Base-by-base conservation (phyloP, 2,329 filamentous ascomycete species). In the Neofusicoccum parvum region DNA sequence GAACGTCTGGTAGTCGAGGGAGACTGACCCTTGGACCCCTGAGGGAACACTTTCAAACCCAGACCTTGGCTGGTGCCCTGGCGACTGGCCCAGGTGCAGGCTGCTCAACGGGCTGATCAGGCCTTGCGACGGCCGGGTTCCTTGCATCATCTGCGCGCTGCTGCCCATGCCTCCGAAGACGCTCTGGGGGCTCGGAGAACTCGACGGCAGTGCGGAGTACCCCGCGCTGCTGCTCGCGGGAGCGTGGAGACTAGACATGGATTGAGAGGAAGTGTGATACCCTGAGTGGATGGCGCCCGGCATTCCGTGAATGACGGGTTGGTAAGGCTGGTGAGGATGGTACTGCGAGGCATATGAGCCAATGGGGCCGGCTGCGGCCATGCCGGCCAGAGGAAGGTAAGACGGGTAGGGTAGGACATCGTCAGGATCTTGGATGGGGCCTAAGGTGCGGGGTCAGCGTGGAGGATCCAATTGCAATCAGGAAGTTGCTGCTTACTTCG, bases 351-450 rank as follows among this genome's bases (percentile, higher is more conserved):
- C 45, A 9, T 65, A 65, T 23, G 51, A 58, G 14, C 53, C 39
- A 4, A 59, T 58, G 14, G 54, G 54, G 20, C 50, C 48, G 10
- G 49, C 37, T 20, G 34, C 37, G 17, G 54, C 4, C 15, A 56
- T 36, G 9, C 17, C 37, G 10, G n/a, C 34, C 34, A 59, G 36
- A 5, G 51, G 12, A 1, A 59, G 14, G 20, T 50, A 65, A 3
- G 51, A 32, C 3, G 51, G 36, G 36, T 65, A 65, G 3, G 63
- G 51, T n/a, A 65, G 34, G n/a, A 59, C 43, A 36, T 65, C 63
- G 3, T 65, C 63, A 20, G 63, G 63, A 32, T 65, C 63, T 27
- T 65, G 51, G 15, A 65, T 59, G 14, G 63, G 53, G 36, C 63
- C 63, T 65, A 27, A 6, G 9, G 6, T 11, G 15, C 10, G 27